Percentiles rank a stretch among this genome's conserved stretches.
Evolutionary conservation across 306 rosid species (phyloP).

Genomic region (Sesbania bispinosa): DNA sequence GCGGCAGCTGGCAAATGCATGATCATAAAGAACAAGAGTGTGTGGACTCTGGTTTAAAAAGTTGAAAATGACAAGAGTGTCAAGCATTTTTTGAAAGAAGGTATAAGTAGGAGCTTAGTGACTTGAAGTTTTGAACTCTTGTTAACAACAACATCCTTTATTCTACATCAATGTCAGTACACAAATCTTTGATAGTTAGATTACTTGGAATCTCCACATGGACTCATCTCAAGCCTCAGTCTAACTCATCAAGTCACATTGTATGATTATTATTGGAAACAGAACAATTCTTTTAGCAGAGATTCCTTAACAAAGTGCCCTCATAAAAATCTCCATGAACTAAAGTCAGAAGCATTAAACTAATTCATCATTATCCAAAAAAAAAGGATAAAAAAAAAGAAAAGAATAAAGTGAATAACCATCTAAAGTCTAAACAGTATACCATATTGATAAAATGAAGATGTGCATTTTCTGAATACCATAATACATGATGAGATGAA

Average conservation of each 20-base stretch:
- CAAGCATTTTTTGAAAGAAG: too few relatives aligned
- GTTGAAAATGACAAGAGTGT: too few relatives aligned
- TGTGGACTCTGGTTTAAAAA: too few relatives aligned
- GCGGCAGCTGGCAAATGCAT: slow-evolving; percentile 11
- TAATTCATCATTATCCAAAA: slow-evolving; percentile 22
- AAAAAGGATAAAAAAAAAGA: too few relatives aligned
- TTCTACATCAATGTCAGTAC: neutral
- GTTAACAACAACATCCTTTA: neutral
- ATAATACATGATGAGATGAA: neutral
- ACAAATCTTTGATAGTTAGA: neutral
- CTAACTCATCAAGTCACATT: neutral
- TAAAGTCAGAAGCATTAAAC: neutral
- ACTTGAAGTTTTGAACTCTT: too few relatives aligned
- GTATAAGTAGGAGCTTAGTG: too few relatives aligned
- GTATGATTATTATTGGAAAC: neutral
- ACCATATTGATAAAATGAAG: neutral
- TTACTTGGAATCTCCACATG: too few relatives aligned
- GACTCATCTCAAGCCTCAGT: too few relatives aligned
- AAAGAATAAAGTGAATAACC: neutral
- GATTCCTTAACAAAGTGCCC: neutral
- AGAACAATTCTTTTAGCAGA: neutral
- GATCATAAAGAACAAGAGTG: too few relatives aligned
- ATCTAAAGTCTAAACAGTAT: neutral
- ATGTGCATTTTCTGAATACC: neutral
- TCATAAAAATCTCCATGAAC: neutral